phyloP scores from a whole-genome alignment of 345 rosid genomes.

The Pugionium cornutum region DNA sequence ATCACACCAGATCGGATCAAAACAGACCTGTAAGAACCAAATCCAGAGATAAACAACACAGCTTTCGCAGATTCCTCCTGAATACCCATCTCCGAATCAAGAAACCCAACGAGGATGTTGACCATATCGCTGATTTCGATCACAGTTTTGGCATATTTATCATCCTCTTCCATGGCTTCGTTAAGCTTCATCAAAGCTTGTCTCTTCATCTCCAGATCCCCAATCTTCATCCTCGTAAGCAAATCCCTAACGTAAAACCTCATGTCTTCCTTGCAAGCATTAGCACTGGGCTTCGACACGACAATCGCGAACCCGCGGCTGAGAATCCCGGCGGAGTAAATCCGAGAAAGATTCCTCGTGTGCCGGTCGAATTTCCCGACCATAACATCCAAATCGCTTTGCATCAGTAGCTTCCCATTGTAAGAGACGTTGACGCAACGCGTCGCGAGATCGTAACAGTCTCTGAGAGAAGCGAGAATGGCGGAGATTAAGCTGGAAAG shows the following conservation, averaged over 20 bases:
- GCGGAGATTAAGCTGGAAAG: constrained; percentile 52
- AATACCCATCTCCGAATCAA: constrained; percentile 59
- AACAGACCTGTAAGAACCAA: constrained; percentile 50
- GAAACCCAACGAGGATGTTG: constrained; percentile 54
- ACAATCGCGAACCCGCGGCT: constrained; percentile 73
- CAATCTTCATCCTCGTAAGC: constrained; percentile 88
- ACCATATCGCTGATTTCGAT: constrained; percentile 59
- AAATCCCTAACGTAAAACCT: constrained; percentile 81
- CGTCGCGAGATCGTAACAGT: constrained; percentile 65
- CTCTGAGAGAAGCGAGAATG: constrained; percentile 46
- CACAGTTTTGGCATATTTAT: constrained; percentile 56
- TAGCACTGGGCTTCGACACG: constrained; percentile 67
- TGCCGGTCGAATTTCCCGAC: constrained; percentile 57
- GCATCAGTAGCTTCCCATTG: constrained; percentile 96
- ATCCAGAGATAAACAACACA: constrained; percentile 57
- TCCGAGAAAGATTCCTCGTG: constrained; percentile 54
- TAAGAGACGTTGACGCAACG: constrained; percentile 69
- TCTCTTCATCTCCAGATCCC: constrained; percentile 78
- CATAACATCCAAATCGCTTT: constrained; percentile 80
- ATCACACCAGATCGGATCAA: constrained; percentile 68
- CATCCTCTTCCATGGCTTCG: constrained; percentile 62
- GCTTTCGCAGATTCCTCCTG: constrained; percentile 69
- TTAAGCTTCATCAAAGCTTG: constrained; percentile 66
- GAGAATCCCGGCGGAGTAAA: constrained; percentile 63
- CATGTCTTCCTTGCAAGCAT: constrained; percentile 78